phyloP scores from a whole-genome alignment of 495 filamentous ascomycete genomes.

The Usnea hakonensis region DNA sequence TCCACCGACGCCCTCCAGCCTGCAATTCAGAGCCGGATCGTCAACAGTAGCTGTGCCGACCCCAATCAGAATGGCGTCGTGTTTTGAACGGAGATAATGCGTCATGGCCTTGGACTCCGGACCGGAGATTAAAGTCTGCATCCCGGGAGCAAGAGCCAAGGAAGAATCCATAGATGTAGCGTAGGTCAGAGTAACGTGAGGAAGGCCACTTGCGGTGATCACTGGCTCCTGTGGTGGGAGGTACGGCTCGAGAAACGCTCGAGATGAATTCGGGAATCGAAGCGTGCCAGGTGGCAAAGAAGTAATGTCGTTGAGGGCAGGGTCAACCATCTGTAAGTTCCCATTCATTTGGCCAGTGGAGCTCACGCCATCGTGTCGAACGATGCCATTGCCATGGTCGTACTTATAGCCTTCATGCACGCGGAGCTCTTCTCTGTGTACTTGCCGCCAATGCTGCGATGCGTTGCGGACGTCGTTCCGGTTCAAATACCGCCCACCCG shows the following conservation, averaged over 20 bases:
- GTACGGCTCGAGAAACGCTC: constrained; percentile 44
- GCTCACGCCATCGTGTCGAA: constrained; percentile 29
- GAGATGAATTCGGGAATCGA: constrained; percentile 36
- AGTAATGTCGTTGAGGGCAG: constrained; percentile 14
- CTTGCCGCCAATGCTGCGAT: constrained; percentile 45
- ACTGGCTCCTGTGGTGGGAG: constrained; percentile 33
- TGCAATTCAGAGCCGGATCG: constrained; percentile 75
- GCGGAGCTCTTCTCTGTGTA: constrained; percentile 41
- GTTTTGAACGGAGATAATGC: constrained; percentile 72
- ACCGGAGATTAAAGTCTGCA: constrained; percentile 72
- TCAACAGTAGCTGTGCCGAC: constrained; percentile 77
- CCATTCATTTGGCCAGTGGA: constrained; percentile 16
- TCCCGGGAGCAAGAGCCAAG: constrained; percentile 64
- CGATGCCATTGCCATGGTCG: constrained; percentile 44
- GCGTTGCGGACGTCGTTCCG: constrained; percentile 47
- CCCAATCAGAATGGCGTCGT: constrained; percentile 80
- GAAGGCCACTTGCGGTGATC: constrained; percentile 29
- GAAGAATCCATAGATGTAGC: constrained; percentile 82
- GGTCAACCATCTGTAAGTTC: constrained; percentile 18
- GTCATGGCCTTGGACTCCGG: constrained; percentile 81
- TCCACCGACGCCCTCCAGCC: constrained; percentile 51
- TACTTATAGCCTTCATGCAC: constrained; percentile 47
- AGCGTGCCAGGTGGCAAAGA: constrained; percentile 38
- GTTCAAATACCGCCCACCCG: constrained; percentile 44
- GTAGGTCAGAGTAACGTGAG: constrained; percentile 71